Percentiles rank a stretch among this genome's conserved stretches.
Conservation (phyloP, 768 basidiomycete species). For the Suillus weaverae region DNA sequence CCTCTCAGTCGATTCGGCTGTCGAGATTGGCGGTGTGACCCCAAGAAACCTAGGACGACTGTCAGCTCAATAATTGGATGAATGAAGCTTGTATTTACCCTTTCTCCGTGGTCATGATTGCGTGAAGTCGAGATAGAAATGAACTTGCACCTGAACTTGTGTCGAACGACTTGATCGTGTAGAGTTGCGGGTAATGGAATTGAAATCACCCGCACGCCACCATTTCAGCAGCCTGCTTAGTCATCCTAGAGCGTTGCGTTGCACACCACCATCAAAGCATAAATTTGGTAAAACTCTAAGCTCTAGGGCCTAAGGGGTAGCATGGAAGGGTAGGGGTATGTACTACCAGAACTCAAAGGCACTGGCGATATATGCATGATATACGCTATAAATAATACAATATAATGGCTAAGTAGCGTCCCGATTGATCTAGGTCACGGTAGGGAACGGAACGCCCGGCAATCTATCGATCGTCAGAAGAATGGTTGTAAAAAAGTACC, state of each 20-base stretch:
- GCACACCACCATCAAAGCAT: neutral
- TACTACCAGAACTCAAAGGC: neutral
- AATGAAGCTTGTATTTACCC: slow-evolving; percentile 33
- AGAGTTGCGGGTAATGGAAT: slow-evolving; percentile 2
- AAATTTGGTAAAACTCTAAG: neutral
- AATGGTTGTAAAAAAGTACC: neutral
- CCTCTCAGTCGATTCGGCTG: slow-evolving; percentile 66
- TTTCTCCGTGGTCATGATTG: slow-evolving; percentile 42
- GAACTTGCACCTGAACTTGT: slow-evolving; percentile 9
- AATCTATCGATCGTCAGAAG: neutral
- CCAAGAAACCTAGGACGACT: slow-evolving; percentile 60
- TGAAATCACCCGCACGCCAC: neutral
- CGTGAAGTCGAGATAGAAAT: neutral
- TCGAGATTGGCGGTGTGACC: slow-evolving; percentile 85
- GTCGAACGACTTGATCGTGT: slow-evolving; percentile 12
- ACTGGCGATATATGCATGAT: neutral
- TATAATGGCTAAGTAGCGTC: neutral
- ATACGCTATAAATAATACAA: neutral
- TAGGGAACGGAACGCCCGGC: neutral
- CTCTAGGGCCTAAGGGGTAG: neutral
- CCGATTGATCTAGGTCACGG: neutral
- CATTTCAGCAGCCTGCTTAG: slow-evolving; percentile 5
- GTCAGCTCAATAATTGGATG: slow-evolving; percentile 10
- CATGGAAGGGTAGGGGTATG: neutral
- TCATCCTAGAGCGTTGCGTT: neutral